Evolutionary conservation across 768 basidiomycete species (phyloP).

Genomic region (Hericium alpestre): DNA sequence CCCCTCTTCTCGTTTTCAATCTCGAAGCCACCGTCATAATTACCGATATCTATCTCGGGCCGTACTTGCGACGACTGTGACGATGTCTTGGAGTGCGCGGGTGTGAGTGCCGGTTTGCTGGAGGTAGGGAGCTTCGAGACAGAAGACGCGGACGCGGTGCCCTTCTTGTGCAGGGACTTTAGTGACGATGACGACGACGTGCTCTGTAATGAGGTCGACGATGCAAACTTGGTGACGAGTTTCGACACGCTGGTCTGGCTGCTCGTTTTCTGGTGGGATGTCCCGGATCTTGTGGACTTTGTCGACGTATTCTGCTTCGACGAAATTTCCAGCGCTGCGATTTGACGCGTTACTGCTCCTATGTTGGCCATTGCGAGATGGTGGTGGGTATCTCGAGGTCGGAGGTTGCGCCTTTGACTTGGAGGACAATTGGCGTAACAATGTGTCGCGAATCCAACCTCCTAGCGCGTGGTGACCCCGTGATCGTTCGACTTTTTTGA

Average conservation of each 20-base stretch:
- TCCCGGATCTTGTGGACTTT: slow-evolving; percentile 16
- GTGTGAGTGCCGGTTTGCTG: slow-evolving; percentile 10
- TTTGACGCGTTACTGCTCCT: slow-evolving; percentile 49
- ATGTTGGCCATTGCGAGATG: slow-evolving; percentile 33
- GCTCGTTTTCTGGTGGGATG: slow-evolving; percentile 36
- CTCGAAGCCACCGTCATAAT: slow-evolving; percentile 96
- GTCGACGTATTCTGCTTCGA: slow-evolving; percentile 31
- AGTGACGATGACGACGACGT: slow-evolving; percentile 11
- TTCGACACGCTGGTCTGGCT: slow-evolving; percentile 57
- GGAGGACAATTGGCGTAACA: no score
- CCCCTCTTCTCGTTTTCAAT: slow-evolving; percentile 74
- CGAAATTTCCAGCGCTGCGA: slow-evolving; percentile 58
- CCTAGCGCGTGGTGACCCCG: background rate
- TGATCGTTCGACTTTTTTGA: background rate
- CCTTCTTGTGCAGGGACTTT: slow-evolving; percentile 14
- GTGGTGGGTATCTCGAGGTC: background rate
- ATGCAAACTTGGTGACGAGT: slow-evolving; percentile 63
- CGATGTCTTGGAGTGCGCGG: background rate
- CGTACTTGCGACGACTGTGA: slow-evolving; percentile 11
- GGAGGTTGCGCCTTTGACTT: background rate
- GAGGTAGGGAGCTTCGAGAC: slow-evolving; percentile 18
- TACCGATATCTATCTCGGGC: slow-evolving; percentile 61
- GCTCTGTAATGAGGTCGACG: slow-evolving; percentile 42
- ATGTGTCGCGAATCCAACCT: background rate
- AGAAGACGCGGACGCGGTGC: slow-evolving; percentile 17